phyloP scores from a whole-genome alignment of 306 rosid genomes.

The Casuarina glauca region DNA sequence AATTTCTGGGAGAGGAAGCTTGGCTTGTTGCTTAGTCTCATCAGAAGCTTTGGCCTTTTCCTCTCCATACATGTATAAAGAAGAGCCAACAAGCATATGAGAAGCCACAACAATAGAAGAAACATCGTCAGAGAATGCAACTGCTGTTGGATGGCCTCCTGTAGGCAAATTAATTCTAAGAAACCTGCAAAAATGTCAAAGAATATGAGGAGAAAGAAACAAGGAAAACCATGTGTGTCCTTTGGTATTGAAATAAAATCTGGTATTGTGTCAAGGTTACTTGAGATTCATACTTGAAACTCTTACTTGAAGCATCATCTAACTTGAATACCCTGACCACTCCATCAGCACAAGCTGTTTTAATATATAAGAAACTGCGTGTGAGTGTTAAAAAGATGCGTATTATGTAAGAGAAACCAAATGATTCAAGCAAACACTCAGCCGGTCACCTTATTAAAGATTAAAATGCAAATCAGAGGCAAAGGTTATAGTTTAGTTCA shows the following conservation, averaged over 20 bases:
- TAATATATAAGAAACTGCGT: slow-evolving; percentile 24
- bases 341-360: slow-evolving; percentile 95
- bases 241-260: slow-evolving; percentile 18
- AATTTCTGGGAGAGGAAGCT: slow-evolving; percentile 92
- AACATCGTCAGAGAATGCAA: slow-evolving; percentile 62
- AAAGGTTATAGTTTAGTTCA: neutral
- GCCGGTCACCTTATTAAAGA: neutral
- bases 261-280: slow-evolving; percentile 18
- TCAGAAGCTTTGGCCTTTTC: slow-evolving; percentile 57
- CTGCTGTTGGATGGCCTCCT: slow-evolving; percentile 88
- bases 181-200: slow-evolving; percentile 59
- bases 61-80: slow-evolving; percentile 90
- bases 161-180: slow-evolving; percentile 79
- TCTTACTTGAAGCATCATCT: slow-evolving; percentile 92
- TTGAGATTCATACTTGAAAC: slow-evolving; percentile 76
- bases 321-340: slow-evolving; percentile 85
- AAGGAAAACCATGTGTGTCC: slow-evolving; percentile 25
- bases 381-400: slow-evolving; percentile 6
- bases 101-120: slow-evolving; percentile 82
- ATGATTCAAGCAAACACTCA: slow-evolving; percentile 14
- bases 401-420: slow-evolving; percentile 6
- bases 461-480: neutral
- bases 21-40: slow-evolving; percentile 60
- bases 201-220: slow-evolving; percentile 7
- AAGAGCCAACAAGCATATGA: slow-evolving; percentile 62